Percentiles rank a stretch among this genome's conserved stretches.
phyloP scores from a whole-genome alignment of 148 eudicot genomes.

The Fagopyrum tataricum region DNA sequence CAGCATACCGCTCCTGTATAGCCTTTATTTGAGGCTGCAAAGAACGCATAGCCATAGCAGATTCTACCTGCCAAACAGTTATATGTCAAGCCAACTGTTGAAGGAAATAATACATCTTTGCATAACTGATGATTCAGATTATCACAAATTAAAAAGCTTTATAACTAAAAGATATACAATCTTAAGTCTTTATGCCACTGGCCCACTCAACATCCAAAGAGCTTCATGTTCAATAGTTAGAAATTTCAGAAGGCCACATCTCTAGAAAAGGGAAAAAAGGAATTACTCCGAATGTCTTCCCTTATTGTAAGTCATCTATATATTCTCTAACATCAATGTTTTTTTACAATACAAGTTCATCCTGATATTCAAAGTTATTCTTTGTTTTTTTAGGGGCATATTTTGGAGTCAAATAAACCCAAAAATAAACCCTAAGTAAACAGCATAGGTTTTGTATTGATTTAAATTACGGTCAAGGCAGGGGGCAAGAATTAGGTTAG shows the following conservation, averaged over 20 bases:
- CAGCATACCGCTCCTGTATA: constrained; percentile 87
- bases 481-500: too few relatives aligned
- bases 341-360: not conserved
- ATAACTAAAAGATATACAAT: not conserved
- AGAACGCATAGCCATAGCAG: constrained; percentile 88
- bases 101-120: not conserved
- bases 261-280: not conserved
- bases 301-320: not conserved
- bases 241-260: not conserved
- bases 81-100: not conserved
- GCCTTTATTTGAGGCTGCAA: constrained; percentile 95
- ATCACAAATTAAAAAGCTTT: not conserved
- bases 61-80: constrained; percentile 55
- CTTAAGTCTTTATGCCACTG: not conserved
- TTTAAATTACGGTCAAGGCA: too few relatives aligned
- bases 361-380: too few relatives aligned
- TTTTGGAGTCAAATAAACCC: too few relatives aligned
- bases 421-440: too few relatives aligned
- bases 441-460: too few relatives aligned
- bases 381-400: too few relatives aligned
- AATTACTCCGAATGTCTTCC: not conserved
- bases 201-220: not conserved
- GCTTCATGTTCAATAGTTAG: not conserved
- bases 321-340: not conserved
- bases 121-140: not conserved